Conservation (phyloP, 139 green algal species). For the Micromonas pusilla region DNA sequence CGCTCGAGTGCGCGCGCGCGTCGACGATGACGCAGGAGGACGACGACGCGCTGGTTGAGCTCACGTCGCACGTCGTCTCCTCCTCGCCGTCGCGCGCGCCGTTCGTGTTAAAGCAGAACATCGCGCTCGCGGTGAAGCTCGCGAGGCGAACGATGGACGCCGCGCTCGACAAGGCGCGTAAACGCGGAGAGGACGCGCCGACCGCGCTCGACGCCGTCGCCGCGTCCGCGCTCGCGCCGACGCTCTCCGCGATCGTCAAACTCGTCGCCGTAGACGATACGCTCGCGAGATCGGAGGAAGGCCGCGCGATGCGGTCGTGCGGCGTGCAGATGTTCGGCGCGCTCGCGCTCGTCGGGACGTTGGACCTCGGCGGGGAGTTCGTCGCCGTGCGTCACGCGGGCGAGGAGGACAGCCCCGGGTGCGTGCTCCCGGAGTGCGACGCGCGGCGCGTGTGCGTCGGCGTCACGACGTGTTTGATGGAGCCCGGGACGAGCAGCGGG, state of each 20-base stretch:
- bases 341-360: not conserved
- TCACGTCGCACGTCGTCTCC: not conserved
- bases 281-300: not conserved
- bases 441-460: not conserved
- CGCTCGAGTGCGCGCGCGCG: slow-evolving; percentile 5
- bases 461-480: not conserved
- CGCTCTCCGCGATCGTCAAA: not conserved
- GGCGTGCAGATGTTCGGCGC: slow-evolving; percentile 10
- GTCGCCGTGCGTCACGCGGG: not conserved
- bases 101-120: not conserved
- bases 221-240: not conserved
- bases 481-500: not conserved
- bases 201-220: not conserved
- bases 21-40: not conserved
- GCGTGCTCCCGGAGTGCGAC: not conserved
- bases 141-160: not conserved
- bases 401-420: not conserved
- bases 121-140: not conserved
- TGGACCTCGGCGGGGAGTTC: not conserved
- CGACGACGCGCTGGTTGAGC: not conserved
- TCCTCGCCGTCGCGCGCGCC: not conserved
- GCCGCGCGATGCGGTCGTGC: not conserved
- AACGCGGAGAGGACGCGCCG: no score
- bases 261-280: not conserved
- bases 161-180: not conserved